Percentiles rank a stretch among this genome's conserved stretches.
phyloP scores from a whole-genome alignment of 768 basidiomycete species.

The Lactifluus subvellereus region DNA sequence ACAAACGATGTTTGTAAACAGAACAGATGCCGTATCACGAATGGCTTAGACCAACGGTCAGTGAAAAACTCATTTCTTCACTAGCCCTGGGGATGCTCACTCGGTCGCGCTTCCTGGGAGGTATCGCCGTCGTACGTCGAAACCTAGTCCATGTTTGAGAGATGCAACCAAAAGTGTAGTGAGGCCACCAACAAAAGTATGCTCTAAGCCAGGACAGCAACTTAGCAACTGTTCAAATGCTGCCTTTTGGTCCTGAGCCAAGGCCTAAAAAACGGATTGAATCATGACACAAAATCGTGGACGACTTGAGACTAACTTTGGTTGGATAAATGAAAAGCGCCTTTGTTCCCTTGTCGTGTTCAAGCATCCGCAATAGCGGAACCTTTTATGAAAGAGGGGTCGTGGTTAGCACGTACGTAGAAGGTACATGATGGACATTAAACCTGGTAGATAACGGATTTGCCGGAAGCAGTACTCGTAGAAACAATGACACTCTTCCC shows the following conservation, averaged over 20 bases:
- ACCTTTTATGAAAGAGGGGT: slow-evolving; percentile 39
- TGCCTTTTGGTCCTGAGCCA: slow-evolving; percentile 81
- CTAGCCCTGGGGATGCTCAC: slow-evolving; percentile 33
- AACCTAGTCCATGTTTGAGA: slow-evolving; percentile 35
- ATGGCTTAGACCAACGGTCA: slow-evolving; percentile 41
- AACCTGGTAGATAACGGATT: slow-evolving; percentile 81
- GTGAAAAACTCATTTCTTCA: background rate
- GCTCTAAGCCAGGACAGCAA: slow-evolving; percentile 54
- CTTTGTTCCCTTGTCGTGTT: slow-evolving; percentile 53
- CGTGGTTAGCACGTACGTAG: background rate
- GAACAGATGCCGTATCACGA: slow-evolving; percentile 66
- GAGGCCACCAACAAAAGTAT: slow-evolving; percentile 42
- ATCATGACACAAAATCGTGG: background rate
- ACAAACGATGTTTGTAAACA: slow-evolving; percentile 84
- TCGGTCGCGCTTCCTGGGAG: slow-evolving; percentile 55
- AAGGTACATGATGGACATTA: slow-evolving; percentile 26
- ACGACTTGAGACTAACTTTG: slow-evolving; percentile 43
- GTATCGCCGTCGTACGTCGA: slow-evolving; percentile 90
- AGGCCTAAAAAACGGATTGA: slow-evolving; percentile 44
- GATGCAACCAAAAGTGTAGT: background rate
- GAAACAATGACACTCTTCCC: slow-evolving; percentile 78
- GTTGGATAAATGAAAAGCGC: slow-evolving; percentile 88
- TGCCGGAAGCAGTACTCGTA: slow-evolving; percentile 86
- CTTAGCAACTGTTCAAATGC: slow-evolving; percentile 63
- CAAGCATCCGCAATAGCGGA: slow-evolving; percentile 61